A percentile compares a stretch with the other conserved stretches of the same genome.
These are phyloP conservation scores for Xylaria palmicola DNA, from an alignment of 495 filamentous ascomycete species.

Conservation along the genomic window DNA sequence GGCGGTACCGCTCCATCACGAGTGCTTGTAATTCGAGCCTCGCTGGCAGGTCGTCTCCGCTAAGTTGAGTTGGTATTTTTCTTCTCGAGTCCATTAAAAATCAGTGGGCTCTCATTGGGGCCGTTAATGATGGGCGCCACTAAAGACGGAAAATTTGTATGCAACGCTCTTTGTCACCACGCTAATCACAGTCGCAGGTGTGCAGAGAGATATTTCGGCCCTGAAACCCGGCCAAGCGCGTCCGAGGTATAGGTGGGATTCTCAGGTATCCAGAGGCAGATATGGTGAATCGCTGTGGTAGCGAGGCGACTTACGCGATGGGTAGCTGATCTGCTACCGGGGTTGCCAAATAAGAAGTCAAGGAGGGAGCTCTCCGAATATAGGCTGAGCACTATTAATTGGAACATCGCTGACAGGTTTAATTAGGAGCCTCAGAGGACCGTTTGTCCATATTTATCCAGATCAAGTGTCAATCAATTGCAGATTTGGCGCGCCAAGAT, in stretches of 20 bases:
- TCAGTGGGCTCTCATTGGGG: background rate
- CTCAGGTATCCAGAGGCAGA: background rate
- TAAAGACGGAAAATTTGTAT: background rate
- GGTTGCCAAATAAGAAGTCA: slow-evolving; percentile 6
- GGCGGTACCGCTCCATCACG: background rate
- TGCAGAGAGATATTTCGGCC: background rate
- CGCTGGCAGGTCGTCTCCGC: background rate
- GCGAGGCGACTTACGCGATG: background rate
- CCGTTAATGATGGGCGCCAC: background rate
- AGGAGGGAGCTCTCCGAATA: slow-evolving; percentile 13
- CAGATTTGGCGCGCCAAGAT: background rate
- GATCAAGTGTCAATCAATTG: slow-evolving; percentile 12
- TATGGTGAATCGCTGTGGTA: background rate
- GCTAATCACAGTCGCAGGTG: background rate
- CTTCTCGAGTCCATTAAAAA: no score
- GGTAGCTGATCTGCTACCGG: slow-evolving; percentile 5
- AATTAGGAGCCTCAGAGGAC: slow-evolving; percentile 13
- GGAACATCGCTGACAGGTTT: background rate
- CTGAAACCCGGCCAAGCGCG: background rate
- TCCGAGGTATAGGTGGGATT: background rate
- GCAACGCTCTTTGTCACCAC: background rate
- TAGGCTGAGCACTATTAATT: slow-evolving; percentile 14
- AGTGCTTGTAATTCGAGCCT: background rate
- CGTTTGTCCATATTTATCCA: slow-evolving; percentile 11
- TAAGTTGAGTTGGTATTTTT: no score